phyloP scores from a whole-genome alignment of 495 filamentous ascomycete genomes.

The Evernia prunastri region DNA sequence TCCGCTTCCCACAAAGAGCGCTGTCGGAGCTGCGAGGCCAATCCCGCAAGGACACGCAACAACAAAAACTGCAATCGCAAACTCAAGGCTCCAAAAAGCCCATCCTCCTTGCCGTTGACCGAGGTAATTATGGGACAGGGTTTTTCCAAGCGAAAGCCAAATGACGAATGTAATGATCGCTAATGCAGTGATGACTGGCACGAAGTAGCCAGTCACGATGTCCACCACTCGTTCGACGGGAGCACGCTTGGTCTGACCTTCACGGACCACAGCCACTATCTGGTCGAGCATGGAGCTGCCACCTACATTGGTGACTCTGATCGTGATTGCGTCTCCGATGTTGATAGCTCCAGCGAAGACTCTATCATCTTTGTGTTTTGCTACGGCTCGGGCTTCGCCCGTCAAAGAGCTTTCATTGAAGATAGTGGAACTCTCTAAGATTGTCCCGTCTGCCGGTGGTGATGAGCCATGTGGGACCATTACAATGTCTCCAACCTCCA shows the following conservation, averaged over 20 bases:
- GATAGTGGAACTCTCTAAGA: slow-evolving; percentile 56
- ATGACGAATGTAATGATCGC: slow-evolving; percentile 76
- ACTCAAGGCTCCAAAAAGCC: slow-evolving; percentile 81
- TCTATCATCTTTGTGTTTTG: slow-evolving; percentile 61
- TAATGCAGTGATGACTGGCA: slow-evolving; percentile 74
- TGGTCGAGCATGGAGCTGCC: slow-evolving; percentile 88
- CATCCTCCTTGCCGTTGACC: slow-evolving; percentile 65
- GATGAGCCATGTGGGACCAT: slow-evolving; percentile 71
- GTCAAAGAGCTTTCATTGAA: slow-evolving; percentile 92
- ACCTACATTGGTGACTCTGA: slow-evolving; percentile 61
- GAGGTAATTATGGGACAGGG: slow-evolving; percentile 59
- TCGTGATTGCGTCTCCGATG: slow-evolving; percentile 59
- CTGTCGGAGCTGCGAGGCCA: slow-evolving; percentile 86
- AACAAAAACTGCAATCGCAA: slow-evolving; percentile 92
- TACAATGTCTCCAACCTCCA: slow-evolving; percentile 80
- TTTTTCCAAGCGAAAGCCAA: slow-evolving; percentile 74
- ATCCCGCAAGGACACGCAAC: slow-evolving; percentile 93
- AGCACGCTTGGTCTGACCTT: slow-evolving; percentile 82
- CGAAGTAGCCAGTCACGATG: slow-evolving; percentile 78
- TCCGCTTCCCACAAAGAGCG: slow-evolving; percentile 85
- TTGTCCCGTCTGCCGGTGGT: slow-evolving; percentile 74
- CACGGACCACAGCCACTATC: slow-evolving; percentile 82
- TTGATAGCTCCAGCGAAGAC: slow-evolving; percentile 88
- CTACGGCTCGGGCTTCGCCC: slow-evolving; percentile 73
- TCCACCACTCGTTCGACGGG: slow-evolving; percentile 85